Base-by-base conservation (phyloP, 2,329 filamentous ascomycete genomes). In the Aspergillus japonicus region DNA sequence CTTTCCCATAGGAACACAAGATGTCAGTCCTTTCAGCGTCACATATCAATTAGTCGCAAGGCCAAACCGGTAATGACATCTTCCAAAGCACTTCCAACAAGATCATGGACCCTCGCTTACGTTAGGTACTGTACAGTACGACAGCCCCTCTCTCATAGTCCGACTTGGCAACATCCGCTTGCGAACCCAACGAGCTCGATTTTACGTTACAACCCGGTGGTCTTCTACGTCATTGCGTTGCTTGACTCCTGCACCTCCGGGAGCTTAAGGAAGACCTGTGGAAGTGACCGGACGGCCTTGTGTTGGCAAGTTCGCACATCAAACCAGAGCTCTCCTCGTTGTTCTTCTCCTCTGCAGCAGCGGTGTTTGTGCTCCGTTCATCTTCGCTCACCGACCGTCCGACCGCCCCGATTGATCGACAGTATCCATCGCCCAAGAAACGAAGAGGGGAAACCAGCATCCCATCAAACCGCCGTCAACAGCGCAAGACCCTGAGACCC, bases 171-270 rank as follows among this genome's bases (percentile, higher is more conserved):
- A 58, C 51, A 55, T 48, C 56, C 56, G 56, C 56, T 58, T 58
- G 54, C 47, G 14, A 52, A 52, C 56, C 52, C 48, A 47, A 23
- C 26, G 53, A 44, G 39, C 16, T 44, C 39, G 39, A n/a, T 10
- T 44, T 59, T 56, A 35, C 56, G 56, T 58, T 56, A 50, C 60
- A 35, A 52, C 49, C 24, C 55, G 50, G n/a, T 42, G 24, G 31
- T 54, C 49, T 50, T 62, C 50, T 62, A 62, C 60, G 60, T 62
- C 60, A 62, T 62, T 62, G 26, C 58, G 57, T 49, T 50, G 50
- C 56, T 62, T 52, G 8, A 31, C 39, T 54, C 48, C 50, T 60
- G 50, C 50, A 51, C 24, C 52, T 54, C 52, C 24, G 51, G 35
- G 14, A 35, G 16, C n/a, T 19, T 54, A 8, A 11, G 44, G 39